Evolutionary conservation across 179 eudicot species (phyloP), one percentile per base, ranked within the genome.

Genomic region (Beta corolliflora): DNA sequence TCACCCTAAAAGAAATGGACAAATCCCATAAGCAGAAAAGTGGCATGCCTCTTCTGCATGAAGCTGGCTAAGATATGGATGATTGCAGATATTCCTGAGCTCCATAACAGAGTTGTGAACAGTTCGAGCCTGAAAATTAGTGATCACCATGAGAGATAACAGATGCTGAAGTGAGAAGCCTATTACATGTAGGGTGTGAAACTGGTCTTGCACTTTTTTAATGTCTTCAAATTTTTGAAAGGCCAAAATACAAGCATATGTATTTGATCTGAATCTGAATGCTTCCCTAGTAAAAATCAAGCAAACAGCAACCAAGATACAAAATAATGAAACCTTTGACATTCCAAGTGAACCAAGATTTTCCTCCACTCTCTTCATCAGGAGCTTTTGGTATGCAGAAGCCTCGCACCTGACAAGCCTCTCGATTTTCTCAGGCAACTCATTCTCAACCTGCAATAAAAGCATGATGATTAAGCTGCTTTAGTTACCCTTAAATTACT

Each of bases 311-410:
- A 83, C 31, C 41, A 54, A 31, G 67, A 65, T n/a, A 67, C 61
- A 82, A 73, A 50, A 71, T 72, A 77, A 60, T 41, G 77, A 77
- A 84, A 94, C 99, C 97, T 94, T 96, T 64, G 97, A 83, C 86
- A 89, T 77, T 68, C 94, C 97, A 85, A 96, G 87, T 75, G 99
- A 88, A 83, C 99, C 99, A 81, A 96, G 98, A 86, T 94, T 96
- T n/a, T 96, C 99, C 78, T 96, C 99, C 50, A 96, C 99, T 83
- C 99, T 91, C 94, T 88, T 91, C 97, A 96, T 96, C 89, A 96
- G 86, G 80, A 94, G 97, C 83, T 94, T 97, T 86, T 97, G 99
- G 83, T 97, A 97, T 45, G 97, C 92, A 77, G 99, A 97, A 75
- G 99, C 99, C 84, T 97, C 99, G 80, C 99, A 97, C 87, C 98